phyloP scores from a whole-genome alignment of 1,284 basidiomycete genomes.

The Phlebopus sp. region DNA sequence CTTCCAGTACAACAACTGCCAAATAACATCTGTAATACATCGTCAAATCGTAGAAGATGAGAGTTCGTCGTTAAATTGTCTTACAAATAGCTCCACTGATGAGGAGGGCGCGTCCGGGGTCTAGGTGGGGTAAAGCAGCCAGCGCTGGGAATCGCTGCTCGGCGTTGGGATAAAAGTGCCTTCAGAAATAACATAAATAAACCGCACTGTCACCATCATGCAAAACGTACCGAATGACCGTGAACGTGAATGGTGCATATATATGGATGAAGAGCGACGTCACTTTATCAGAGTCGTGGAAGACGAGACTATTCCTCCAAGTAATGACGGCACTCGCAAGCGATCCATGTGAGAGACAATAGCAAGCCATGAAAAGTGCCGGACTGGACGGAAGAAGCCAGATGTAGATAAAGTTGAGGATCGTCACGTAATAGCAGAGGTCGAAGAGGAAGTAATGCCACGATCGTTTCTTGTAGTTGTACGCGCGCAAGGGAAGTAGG shows the following conservation, averaged over 20 bases:
- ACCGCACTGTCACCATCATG: constrained; percentile 3
- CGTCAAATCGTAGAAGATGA: constrained; percentile 14
- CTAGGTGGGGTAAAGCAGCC: constrained; percentile 55
- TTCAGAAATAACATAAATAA: constrained; percentile 31
- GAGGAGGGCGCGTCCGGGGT: constrained; percentile 60
- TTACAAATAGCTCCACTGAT: constrained; percentile 73
- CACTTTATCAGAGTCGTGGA: constrained; percentile 92
- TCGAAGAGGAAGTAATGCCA: constrained; percentile 97
- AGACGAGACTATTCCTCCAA: constrained; percentile 95
- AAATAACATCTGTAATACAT: constrained; percentile 64
- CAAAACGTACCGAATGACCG: constrained; percentile 73
- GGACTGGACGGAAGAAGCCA: constrained; percentile 79
- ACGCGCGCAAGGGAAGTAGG: constrained; percentile 79
- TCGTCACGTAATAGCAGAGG: constrained; percentile 86
- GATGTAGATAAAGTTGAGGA: constrained; percentile 86
- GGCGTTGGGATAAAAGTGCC: constrained; percentile 80
- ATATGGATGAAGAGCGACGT: constrained; percentile 90
- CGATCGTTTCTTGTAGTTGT: constrained; percentile 80
- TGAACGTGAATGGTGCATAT: constrained; percentile 83
- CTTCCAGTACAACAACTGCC: constrained; percentile 92
- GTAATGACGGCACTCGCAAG: constrained; percentile 93
- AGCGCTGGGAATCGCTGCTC: constrained; percentile 82
- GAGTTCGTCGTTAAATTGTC: constrained; percentile 26
- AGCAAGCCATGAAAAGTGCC: constrained; percentile 80
- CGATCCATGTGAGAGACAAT: constrained; percentile 84